Evolutionary conservation across 345 rosid species (phyloP), one percentile per base, ranked within the genome.

Genomic region (Populus davidiana): DNA sequence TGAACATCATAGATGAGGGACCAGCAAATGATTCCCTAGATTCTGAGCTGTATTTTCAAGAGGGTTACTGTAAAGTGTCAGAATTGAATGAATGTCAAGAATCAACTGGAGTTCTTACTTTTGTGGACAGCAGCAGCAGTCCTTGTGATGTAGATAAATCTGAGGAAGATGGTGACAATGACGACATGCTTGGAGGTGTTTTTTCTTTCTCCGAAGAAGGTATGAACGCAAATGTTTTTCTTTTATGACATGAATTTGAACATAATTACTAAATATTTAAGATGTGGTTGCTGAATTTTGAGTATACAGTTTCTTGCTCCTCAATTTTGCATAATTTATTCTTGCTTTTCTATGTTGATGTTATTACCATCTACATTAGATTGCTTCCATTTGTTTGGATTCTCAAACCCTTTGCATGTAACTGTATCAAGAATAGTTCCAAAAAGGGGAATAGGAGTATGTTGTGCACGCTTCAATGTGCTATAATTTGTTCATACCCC

Each of bases 181-280:
- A 92, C 78, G 94, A 90, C 80, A 89, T 92, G 90, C 89, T 94
- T 56, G 99, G 98, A 80, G 96, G 93, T 81, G 89, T 94, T 85
- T 96, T 94, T 75, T 88, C 90, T 84, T 96, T 96, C 88, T 96
- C 93, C 4, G 97, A 96, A 85, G 94, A 90, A 87, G 99, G 99
- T 94, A 86, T 36, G 78, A 33, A 56, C 25, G 8, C 17, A 13
- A 44, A 73, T 11, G 2, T 16, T 43, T 47, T 21, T 56, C 11
- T 0, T 31, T 62, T 31, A 70, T 71, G 29, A 50, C 52, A 35
- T 67, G 72, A 18, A 44, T 59, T 16, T 54, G 61, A 20, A n/a
- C 21, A 23, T 33, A 71, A 67, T 16, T 36, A 27, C 35, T 31
- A 65, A 16, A 75, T 31, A 7, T 73, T 41, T n/a, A 78, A 69